These are phyloP conservation scores for Talaromyces liani DNA, from an alignment of 495 filamentous ascomycete species.

Conservation along the genomic window DNA sequence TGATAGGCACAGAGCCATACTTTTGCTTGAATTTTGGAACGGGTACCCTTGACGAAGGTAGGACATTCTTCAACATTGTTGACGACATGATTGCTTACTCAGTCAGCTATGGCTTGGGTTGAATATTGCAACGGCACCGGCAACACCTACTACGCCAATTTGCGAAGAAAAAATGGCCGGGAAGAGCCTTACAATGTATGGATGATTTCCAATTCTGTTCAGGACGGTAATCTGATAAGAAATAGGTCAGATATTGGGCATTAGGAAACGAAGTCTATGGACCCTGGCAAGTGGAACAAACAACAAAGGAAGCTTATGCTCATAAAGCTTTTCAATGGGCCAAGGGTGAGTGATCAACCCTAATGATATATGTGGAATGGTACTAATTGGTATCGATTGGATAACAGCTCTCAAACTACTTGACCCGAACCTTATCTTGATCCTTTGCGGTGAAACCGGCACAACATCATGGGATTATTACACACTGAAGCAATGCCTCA, in stretches of 20 bases:
- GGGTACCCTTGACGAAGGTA: slow-evolving; percentile 65
- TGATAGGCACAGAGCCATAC: slow-evolving; percentile 64
- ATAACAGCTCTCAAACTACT: slow-evolving; percentile 58
- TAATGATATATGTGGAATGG: background rate
- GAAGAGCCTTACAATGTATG: slow-evolving; percentile 62
- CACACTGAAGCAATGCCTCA: slow-evolving; percentile 57
- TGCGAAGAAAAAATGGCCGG: slow-evolving; percentile 62
- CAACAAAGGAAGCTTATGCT: slow-evolving; percentile 68
- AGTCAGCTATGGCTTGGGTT: slow-evolving; percentile 59
- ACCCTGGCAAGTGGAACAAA: slow-evolving; percentile 73
- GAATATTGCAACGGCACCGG: slow-evolving; percentile 72
- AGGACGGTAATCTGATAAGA: slow-evolving; percentile 8
- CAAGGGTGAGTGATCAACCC: slow-evolving; percentile 35
- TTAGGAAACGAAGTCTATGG: slow-evolving; percentile 72
- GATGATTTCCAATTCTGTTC: background rate
- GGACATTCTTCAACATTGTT: background rate
- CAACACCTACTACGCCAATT: slow-evolving; percentile 72
- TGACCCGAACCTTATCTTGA: slow-evolving; percentile 56
- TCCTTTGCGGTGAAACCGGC: slow-evolving; percentile 68
- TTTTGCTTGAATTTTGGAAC: slow-evolving; percentile 72
- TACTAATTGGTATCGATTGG: background rate
- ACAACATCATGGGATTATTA: slow-evolving; percentile 63
- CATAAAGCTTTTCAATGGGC: slow-evolving; percentile 74
- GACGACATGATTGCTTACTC: background rate
- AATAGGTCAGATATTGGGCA: slow-evolving; percentile 55